These are phyloP conservation scores for Astrothelium subdiscretum DNA, from an alignment of 495 filamentous ascomycete species.

Conservation along the genomic window DNA sequence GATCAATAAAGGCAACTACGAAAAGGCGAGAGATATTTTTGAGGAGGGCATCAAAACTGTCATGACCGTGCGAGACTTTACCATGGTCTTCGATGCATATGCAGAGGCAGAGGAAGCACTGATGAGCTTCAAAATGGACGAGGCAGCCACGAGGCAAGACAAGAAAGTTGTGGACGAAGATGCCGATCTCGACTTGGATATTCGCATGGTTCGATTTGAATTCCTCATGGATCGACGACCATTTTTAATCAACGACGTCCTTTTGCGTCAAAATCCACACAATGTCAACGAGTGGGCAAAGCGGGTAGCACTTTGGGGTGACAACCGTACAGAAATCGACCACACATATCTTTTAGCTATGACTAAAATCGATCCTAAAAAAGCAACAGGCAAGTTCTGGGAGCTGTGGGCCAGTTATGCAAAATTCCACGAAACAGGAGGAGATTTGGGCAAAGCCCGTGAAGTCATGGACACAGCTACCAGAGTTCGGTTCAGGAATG, in stretches of 20 bases:
- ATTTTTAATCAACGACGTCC: conserved; percentile 93
- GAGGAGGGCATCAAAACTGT: conserved; percentile 97
- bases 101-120: conserved; percentile 95
- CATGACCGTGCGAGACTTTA: conserved; percentile 99
- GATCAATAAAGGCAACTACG: conserved; percentile 86
- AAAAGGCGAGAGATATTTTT: conserved; percentile 82
- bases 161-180: conserved; percentile 73
- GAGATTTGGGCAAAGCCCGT: conserved; percentile 72
- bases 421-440: conserved; percentile 89
- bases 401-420: conserved; percentile 96
- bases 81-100: conserved; percentile 91
- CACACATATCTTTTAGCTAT: conserved; percentile 95
- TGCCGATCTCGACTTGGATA: conserved; percentile 90
- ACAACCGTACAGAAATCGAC: conserved; percentile 82
- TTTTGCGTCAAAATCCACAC: conserved; percentile 90
- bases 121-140: conserved; percentile 81
- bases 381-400: conserved; percentile 86
- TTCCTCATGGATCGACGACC: conserved; percentile 95
- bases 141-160: conserved; percentile 67
- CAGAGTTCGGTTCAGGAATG: conserved; percentile 92
- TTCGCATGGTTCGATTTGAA: conserved; percentile 96
- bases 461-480: conserved; percentile 96
- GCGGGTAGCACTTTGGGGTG: conserved; percentile 85
- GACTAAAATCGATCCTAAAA: conserved; percentile 83
- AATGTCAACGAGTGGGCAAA: conserved; percentile 98